Evolutionary conservation across 1,139 yeast species (phyloP), one percentile per base, ranked within the genome.

Genomic region (Taphrina populina): DNA sequence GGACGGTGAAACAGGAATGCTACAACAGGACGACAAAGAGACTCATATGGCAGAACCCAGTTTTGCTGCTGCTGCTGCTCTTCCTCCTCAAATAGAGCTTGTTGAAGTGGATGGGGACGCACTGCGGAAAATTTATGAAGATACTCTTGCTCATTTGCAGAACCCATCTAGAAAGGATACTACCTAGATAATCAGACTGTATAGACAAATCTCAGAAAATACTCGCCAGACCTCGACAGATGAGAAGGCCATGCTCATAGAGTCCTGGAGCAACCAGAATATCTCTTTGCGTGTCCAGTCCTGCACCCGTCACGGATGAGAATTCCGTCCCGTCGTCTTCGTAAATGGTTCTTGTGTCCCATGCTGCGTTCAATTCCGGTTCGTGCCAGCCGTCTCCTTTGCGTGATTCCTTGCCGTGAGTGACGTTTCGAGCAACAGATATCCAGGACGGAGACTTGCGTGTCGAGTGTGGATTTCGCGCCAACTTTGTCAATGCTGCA

Each of bases 221-320:
- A n/a, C n/a, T n/a, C n/a, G n/a, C n/a, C 23, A 43, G 30, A 26
- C 53, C 53, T 26, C 44, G 27, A 36, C 53, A 47, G n/a, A 37
- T 34, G 26, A 47, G 24, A 15, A 47, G 19, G 13, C 53, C 53
- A 36, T 35, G 23, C 44, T 47, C 44, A 24, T 47, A 47, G 11
- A 47, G 44, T 17, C 53, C 53, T 1, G 53, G 36, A 26, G 34
- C 21, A 20, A 47, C 20, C 27, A 37, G 27, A 15, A 47, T 10
- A n/a, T 37, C 44, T 10, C 44, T 24, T 2, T 20, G 20, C 8
- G 10, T 7, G 30, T 47, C 53, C 20, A 47, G 13, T 13, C 44
- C 24, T 10, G 36, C 53, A 13, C 53, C 53, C 11, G 53, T 47
- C n/a, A 36, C 21, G 30, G 53, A 8, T 11, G 36, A 29, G 36